Evolutionary conservation across 2,329 filamentous ascomycete species (phyloP), one percentile per base, ranked within the genome.

Genomic region (Penicillium carneum): DNA sequence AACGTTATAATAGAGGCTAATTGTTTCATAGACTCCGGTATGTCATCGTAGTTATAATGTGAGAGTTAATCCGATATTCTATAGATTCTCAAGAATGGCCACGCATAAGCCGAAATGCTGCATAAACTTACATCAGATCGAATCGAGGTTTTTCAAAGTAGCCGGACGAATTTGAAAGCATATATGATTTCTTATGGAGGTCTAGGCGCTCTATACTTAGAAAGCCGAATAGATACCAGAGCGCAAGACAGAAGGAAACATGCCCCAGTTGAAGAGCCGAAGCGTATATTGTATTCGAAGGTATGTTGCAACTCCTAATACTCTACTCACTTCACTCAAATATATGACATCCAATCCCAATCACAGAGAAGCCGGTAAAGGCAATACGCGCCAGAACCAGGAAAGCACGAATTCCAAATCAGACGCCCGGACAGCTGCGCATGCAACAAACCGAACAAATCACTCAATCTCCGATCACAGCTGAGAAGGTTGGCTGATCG

Each of bases 131-230:
- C 51, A 49, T 56, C 51, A 59, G 29, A 38, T 56, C 18, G 3
- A 23, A 12, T n/a, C 31, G n/a, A 18, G 10, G 10, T 2, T 6
- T 36, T 43, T 6, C 50, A 56, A 56, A 47, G 5, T n/a, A 18
- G n/a, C 42, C n/a, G 11, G 57, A 36, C 36, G 3, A 33, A 26
- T 56, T 59, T n/a, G 9, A 59, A 59, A 59, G 43, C 20, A 26
- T 2, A 2, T n/a, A 38, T 18, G 18, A n/a, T 3, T 31, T 39
- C 16, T 50, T 29, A 5, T 31, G 2, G 18, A n/a, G 5, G 5
- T 14, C 18, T 26, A 51, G 10, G 9, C 10, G 16, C 14, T 18
- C 4, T 16, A 36, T 43, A 34, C n/a, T 34, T 34, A 23, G 20
- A 23, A 23, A 23, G 20, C 2, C 2, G 20, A 23, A 23, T 23